A percentile compares a stretch with the other conserved stretches of the same genome.
Evolutionary conservation across 805 yeast species (phyloP).

Genomic region (Deakozyma indianensis): DNA sequence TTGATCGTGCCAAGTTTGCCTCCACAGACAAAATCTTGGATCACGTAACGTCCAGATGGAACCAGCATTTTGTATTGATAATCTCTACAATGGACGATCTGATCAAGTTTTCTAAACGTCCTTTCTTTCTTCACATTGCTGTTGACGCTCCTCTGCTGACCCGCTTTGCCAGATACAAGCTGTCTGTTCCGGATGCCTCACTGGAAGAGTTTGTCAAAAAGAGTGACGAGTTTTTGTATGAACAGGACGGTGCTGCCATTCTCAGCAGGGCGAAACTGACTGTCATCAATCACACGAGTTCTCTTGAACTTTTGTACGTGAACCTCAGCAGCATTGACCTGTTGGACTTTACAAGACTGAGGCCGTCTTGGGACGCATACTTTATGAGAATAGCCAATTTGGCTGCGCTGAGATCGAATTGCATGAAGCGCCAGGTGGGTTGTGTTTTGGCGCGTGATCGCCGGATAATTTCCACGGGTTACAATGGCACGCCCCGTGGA

Average conservation of each 20-base stretch:
- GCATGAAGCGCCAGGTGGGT: slow-evolving; percentile 96
- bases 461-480: slow-evolving; percentile 89
- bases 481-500: slow-evolving; percentile 93
- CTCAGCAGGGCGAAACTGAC: slow-evolving; percentile 38
- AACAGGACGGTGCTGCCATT: slow-evolving; percentile 25
- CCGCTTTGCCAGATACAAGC: slow-evolving; percentile 22
- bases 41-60: slow-evolving; percentile 56
- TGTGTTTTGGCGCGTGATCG: slow-evolving; percentile 82
- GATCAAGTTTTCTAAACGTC: slow-evolving; percentile 43
- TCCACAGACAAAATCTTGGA: slow-evolving; percentile 30
- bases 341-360: slow-evolving; percentile 39
- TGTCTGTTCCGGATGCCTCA: not conserved
- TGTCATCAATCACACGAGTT: slow-evolving; percentile 35
- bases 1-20: slow-evolving; percentile 17
- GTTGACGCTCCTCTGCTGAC: slow-evolving; percentile 55
- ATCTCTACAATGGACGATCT: slow-evolving; percentile 31
- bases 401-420: slow-evolving; percentile 85
- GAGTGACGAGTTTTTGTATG: slow-evolving; percentile 21
- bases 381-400: slow-evolving; percentile 88
- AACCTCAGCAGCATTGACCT: slow-evolving; percentile 30
- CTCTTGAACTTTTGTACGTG: slow-evolving; percentile 24
- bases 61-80: slow-evolving; percentile 41
- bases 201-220: slow-evolving; percentile 21
- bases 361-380: slow-evolving; percentile 95
- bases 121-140: slow-evolving; percentile 70